Percentiles rank a stretch among this genome's conserved stretches.
phyloP scores from a whole-genome alignment of 768 basidiomycete genomes.

The Hericium erinaceus region DNA sequence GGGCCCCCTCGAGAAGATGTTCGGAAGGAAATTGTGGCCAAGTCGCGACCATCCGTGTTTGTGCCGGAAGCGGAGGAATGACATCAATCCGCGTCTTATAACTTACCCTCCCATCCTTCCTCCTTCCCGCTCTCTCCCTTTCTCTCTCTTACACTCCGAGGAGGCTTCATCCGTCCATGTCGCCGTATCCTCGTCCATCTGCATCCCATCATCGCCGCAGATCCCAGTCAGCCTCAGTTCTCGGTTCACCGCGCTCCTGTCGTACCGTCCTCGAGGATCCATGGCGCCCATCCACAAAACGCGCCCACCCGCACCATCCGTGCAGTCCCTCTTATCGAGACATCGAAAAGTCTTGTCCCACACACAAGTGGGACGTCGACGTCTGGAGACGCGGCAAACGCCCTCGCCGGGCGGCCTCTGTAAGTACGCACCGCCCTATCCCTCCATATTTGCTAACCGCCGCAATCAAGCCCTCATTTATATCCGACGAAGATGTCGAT shows the following conservation, averaged over 20 bases:
- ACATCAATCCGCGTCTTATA: not conserved
- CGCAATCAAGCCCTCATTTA: too few species aligned
- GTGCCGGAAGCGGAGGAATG: not conserved
- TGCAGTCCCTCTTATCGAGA: conserved; percentile 17
- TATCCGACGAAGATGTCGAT: not conserved
- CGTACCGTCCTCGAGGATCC: too few species aligned
- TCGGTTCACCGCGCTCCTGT: conserved; percentile 29
- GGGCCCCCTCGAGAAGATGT: too few species aligned
- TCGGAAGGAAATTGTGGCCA: too few species aligned
- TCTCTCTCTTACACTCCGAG: too few species aligned
- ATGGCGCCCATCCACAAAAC: conserved; percentile 25
- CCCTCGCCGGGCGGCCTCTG: conserved; percentile 38
- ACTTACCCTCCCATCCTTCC: too few species aligned
- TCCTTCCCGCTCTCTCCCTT: too few species aligned
- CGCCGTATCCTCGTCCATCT: too few species aligned
- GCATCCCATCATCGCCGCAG: conserved; percentile 22
- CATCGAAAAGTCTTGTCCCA: conserved; percentile 3
- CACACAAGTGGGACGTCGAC: conserved; percentile 44
- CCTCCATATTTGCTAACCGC: too few species aligned
- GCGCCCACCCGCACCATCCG: conserved; percentile 23
- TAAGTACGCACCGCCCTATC: conserved; percentile 20
- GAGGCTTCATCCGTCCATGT: too few species aligned
- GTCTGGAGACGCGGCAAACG: conserved; percentile 46
- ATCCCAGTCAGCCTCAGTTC: conserved; percentile 26
- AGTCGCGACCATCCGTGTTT: too few species aligned